phyloP scores from a whole-genome alignment of 495 filamentous ascomycete genomes.

The Penicillium pulvis region DNA sequence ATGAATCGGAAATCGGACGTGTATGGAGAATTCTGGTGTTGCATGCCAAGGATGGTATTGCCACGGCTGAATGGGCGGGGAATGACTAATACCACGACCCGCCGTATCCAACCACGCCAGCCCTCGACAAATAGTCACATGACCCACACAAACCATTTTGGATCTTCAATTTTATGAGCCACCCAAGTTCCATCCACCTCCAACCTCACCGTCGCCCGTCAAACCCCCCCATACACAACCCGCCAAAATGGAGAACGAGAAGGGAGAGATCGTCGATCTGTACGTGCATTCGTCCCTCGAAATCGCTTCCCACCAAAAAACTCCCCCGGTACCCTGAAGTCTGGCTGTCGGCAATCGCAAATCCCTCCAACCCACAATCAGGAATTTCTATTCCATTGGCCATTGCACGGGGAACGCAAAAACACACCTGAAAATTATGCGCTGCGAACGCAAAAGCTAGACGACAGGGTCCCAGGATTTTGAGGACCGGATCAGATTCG shows the following conservation, averaged over 20 bases:
- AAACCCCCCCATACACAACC: conserved; percentile 43
- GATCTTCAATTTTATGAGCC: conserved; percentile 28
- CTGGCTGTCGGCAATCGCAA: conserved; percentile 23
- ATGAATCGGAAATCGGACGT: not conserved
- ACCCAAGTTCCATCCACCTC: conserved; percentile 34
- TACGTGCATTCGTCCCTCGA: conserved; percentile 47
- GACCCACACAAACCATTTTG: conserved; percentile 49
- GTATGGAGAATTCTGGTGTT: not conserved
- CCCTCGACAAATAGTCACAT: conserved; percentile 53
- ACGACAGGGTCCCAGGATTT: conserved; percentile 5
- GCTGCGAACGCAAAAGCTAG: conserved; percentile 7
- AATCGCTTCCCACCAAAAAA: not conserved
- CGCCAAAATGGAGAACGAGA: conserved; percentile 91
- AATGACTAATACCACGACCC: conserved; percentile 17
- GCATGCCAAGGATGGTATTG: conserved; percentile 19
- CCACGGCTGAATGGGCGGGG: conserved; percentile 19
- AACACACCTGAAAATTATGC: not conserved
- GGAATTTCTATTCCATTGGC: not conserved
- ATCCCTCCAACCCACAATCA: conserved; percentile 9
- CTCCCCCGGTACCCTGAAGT: conserved; percentile 11
- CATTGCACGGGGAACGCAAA: not conserved
- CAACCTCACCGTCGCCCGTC: conserved; percentile 46
- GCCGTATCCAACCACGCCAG: conserved; percentile 24
- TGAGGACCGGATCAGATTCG: conserved; percentile 5
- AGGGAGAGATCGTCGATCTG: conserved; percentile 99